Evolutionary conservation across 495 filamentous ascomycete genomes (phyloP).

Genomic region (Lasiosphaeriaceae sp.): DNA sequence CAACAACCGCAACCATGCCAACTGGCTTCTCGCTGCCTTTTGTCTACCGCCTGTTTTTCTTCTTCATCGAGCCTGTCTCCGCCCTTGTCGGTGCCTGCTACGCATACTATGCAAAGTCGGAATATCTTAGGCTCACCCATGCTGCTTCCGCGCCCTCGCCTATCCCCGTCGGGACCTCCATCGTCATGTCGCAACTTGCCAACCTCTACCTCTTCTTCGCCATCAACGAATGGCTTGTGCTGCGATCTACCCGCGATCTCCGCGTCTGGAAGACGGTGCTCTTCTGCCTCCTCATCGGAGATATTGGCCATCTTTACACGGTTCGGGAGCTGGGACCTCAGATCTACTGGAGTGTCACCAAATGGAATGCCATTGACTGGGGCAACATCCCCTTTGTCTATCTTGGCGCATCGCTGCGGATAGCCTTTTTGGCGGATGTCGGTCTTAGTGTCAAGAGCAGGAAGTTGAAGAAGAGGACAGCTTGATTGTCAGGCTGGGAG

Average conservation of each 20-base stretch:
- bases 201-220: conserved; percentile 66
- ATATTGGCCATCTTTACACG: conserved; percentile 64
- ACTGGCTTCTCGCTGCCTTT: conserved; percentile 35
- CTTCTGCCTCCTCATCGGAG: conserved; percentile 58
- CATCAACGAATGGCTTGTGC: conserved; percentile 63
- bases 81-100: conserved; percentile 64
- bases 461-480: conserved; percentile 15
- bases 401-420: conserved; percentile 50
- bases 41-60: conserved; percentile 59
- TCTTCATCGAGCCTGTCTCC: conserved; percentile 61
- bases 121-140: conserved; percentile 59
- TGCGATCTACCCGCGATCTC: conserved; percentile 58
- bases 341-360: conserved; percentile 53
- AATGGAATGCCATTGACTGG: conserved; percentile 64
- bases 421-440: conserved; percentile 52
- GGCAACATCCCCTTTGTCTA: conserved; percentile 64
- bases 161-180: conserved; percentile 42
- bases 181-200: conserved; percentile 59
- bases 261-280: conserved; percentile 62
- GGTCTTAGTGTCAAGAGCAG: conserved; percentile 34
- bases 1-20: not conserved
- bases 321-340: conserved; percentile 44
- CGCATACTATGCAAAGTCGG: conserved; percentile 51
- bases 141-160: conserved; percentile 37
- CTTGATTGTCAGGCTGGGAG: conserved; percentile 11